Conservation (phyloP, 1,139 yeast genomes). For the Yamadazyma atmosphaerica region DNA sequence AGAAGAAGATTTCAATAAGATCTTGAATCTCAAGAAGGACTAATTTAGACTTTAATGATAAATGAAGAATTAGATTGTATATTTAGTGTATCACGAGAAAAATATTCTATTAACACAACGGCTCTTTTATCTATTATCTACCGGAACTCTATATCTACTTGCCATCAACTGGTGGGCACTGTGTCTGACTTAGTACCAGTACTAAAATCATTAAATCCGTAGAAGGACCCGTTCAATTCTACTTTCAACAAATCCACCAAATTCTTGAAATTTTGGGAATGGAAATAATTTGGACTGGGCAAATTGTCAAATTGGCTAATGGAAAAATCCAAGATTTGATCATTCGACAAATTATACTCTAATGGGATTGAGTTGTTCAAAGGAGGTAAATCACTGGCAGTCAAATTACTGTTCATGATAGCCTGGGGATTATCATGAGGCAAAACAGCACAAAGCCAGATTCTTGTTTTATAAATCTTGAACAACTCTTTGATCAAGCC, state of each 20-base stretch:
- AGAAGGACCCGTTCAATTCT: conserved; percentile 42
- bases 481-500: conserved; percentile 89
- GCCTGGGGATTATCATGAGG: conserved; percentile 38
- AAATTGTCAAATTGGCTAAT: conserved; percentile 38
- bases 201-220: conserved; percentile 35
- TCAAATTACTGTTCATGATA: conserved; percentile 13
- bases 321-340: conserved; percentile 42
- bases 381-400: conserved; percentile 9
- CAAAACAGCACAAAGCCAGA: conserved; percentile 92
- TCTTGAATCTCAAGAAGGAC: conserved; percentile 5
- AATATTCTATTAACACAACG: neutral
- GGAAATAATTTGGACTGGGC: conserved; percentile 42
- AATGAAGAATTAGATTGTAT: neutral
- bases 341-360: conserved; percentile 44
- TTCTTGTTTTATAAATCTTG: conserved; percentile 91
- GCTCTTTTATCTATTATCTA: neutral
- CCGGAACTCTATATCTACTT: too few species aligned
- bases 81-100: conserved; percentile 1
- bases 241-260: conserved; percentile 32
- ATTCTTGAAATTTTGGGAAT: conserved; percentile 40
- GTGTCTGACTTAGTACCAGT: conserved; percentile 11
- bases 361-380: conserved; percentile 28
- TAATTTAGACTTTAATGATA: neutral
- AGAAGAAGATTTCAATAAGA: conserved; percentile 12
- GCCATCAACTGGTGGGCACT: too few species aligned